Evolutionary conservation across 169 alveolate genomes (phyloP).

Genomic region (Plasmodium inui): DNA sequence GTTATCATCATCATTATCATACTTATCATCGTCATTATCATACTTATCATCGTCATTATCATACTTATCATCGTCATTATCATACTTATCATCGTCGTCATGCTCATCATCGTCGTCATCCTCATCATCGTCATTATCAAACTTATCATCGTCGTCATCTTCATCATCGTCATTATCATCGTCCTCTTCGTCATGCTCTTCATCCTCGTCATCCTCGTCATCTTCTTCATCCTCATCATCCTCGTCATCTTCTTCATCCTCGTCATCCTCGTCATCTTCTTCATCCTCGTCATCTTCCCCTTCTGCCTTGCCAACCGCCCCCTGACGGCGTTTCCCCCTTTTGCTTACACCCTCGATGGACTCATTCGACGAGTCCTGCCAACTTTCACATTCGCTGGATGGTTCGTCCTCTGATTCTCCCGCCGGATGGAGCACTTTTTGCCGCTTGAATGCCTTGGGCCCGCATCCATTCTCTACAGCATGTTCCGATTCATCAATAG

Average conservation of each 20-base stretch:
- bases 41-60: not conserved
- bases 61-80: not conserved
- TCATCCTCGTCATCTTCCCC: not conserved
- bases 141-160: not conserved
- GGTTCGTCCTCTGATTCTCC: constrained; percentile 10
- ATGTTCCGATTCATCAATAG: constrained; percentile 6
- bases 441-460: constrained; percentile 3
- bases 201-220: not conserved
- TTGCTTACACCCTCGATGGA: constrained; percentile 7
- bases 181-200: not conserved
- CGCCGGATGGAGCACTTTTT: not conserved
- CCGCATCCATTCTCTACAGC: not conserved
- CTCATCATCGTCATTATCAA: not conserved
- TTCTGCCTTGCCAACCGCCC: not conserved
- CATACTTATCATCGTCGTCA: not conserved
- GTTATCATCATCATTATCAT: not conserved
- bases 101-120: not conserved
- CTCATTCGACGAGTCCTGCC: not conserved
- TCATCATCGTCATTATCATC: not conserved
- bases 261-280: constrained; percentile 16
- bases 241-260: not conserved
- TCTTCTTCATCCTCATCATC: constrained; percentile 8
- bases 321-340: not conserved
- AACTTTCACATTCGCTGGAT: constrained; percentile 21
- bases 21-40: not conserved